A percentile compares a stretch with the other conserved stretches of the same genome.
Conservation (phyloP, 345 rosid genomes). For the Arabidopsis arenosa region DNA sequence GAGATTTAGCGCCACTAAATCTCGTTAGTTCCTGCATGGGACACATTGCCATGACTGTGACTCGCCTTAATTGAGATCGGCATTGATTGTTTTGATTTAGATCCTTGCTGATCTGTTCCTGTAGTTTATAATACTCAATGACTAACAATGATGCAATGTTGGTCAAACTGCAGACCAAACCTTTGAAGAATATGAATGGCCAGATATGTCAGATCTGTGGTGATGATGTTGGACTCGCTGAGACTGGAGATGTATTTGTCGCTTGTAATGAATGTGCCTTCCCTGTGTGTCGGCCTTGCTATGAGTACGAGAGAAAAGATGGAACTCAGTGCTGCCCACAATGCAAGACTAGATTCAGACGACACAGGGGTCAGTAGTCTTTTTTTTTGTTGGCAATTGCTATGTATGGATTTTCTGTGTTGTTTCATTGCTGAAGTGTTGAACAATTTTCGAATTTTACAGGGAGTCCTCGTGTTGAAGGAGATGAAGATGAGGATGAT, state of each 20-base stretch:
- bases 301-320: conserved; percentile 97
- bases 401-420: background rate
- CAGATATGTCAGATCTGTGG: conserved; percentile 97
- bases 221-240: conserved; percentile 73
- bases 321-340: conserved; percentile 99
- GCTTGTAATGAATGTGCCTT: conserved; percentile 99
- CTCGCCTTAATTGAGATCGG: conserved; percentile 13
- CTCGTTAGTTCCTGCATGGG: conserved; percentile 19
- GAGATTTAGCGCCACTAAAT: conserved; percentile 17
- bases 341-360: conserved; percentile 96
- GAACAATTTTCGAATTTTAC: conserved; percentile 35
- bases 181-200: conserved; percentile 70
- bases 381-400: background rate
- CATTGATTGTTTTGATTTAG: background rate
- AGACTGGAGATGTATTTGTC: conserved; percentile 77
- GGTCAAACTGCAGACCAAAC: conserved; percentile 68
- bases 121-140: conserved; percentile 6
- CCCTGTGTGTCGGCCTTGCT: conserved; percentile 98
- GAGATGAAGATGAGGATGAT: conserved; percentile 98
- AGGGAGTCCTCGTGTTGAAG: conserved; percentile 96
- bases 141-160: conserved; percentile 29
- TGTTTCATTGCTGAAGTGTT: conserved; percentile 10
- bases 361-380: conserved; percentile 76
- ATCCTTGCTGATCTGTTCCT: conserved; percentile 11
- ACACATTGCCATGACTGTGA: background rate